Conservation (phyloP, 108 stramenopile species). For the Craspedostauros australis region DNA sequence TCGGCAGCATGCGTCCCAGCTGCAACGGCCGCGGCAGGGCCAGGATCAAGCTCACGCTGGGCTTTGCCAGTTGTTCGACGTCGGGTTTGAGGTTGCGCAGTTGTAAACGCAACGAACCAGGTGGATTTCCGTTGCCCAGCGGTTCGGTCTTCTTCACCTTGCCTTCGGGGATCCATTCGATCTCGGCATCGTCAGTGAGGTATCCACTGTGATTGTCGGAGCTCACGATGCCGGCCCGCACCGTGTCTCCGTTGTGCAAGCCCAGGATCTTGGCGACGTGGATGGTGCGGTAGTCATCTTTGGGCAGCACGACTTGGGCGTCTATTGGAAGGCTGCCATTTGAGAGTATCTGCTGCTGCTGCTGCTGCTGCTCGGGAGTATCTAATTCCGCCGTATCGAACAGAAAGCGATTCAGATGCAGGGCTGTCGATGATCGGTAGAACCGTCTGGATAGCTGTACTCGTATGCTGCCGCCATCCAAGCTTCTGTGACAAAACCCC, state of each 20-base stretch:
- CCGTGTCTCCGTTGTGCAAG: constrained; percentile 54
- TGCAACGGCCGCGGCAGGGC: constrained; percentile 86
- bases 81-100: constrained; percentile 28
- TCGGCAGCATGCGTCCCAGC: constrained; percentile 81
- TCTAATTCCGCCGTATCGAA: constrained; percentile 56
- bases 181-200: constrained; percentile 59
- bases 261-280: constrained; percentile 76
- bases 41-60: constrained; percentile 65
- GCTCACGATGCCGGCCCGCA: constrained; percentile 68
- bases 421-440: constrained; percentile 17
- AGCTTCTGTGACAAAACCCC: constrained; percentile 5
- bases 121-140: constrained; percentile 65
- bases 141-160: constrained; percentile 73
- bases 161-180: constrained; percentile 78
- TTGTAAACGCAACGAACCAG: constrained; percentile 49
- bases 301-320: constrained; percentile 49
- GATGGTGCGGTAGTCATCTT: constrained; percentile 75
- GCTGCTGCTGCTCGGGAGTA: background rate
- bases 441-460: background rate
- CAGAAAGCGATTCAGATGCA: constrained; percentile 63
- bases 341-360: too few species aligned
- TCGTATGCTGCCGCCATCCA: background rate
- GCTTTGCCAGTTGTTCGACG: constrained; percentile 10
- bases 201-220: constrained; percentile 28
- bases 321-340: background rate